These are phyloP conservation scores for Hylodesmum podocarpum DNA, from an alignment of 306 rosid genomes.

Conservation along the genomic window DNA sequence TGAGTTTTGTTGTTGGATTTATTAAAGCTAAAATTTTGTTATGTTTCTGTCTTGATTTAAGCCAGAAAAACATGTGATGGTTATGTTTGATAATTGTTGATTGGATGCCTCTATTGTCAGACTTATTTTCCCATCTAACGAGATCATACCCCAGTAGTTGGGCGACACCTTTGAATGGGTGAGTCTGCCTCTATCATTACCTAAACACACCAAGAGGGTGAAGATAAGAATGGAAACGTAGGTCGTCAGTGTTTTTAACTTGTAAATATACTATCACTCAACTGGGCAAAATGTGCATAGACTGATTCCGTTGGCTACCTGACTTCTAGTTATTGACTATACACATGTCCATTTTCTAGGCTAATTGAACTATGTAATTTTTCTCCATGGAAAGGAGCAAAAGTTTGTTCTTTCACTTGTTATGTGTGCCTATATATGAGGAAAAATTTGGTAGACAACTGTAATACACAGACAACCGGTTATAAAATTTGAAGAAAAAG, in stretches of 20 bases:
- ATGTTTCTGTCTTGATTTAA: neutral
- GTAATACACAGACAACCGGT: too few species aligned
- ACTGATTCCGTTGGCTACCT: neutral
- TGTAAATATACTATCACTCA: neutral
- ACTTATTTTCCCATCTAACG: neutral
- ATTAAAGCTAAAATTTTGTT: neutral
- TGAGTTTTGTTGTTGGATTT: neutral
- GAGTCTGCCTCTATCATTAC: neutral
- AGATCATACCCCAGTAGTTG: neutral
- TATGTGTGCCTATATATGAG: neutral
- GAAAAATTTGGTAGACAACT: too few species aligned
- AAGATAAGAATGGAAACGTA: neutral
- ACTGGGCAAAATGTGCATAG: neutral
- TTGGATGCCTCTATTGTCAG: constrained; percentile 16
- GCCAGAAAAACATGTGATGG: neutral
- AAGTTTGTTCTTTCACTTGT: neutral
- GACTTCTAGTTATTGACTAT: neutral
- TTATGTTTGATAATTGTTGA: neutral
- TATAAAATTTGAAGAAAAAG: too few species aligned
- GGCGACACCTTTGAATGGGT: neutral
- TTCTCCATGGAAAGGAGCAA: neutral
- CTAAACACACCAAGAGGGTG: neutral
- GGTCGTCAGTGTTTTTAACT: neutral
- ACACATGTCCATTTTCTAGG: neutral
- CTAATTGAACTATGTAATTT: neutral